phyloP scores from a whole-genome alignment of 306 rosid species.

The Casuarina cunninghamiana region DNA sequence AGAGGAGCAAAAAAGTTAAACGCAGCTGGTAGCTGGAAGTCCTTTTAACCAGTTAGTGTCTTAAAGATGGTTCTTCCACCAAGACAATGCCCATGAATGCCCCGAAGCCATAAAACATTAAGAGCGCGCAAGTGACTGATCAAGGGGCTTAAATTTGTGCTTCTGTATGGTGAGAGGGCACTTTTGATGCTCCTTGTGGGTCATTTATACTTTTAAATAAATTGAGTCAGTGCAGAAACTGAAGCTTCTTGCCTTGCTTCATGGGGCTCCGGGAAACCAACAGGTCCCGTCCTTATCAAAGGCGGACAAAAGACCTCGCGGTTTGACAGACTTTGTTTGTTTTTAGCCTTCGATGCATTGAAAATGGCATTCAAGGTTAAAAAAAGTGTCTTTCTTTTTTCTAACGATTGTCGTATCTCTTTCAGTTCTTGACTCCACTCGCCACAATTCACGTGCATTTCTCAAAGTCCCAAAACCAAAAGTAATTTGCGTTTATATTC shows the following conservation, averaged over 20 bases:
- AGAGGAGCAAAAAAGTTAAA: too few species aligned
- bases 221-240: slow-evolving; percentile 23
- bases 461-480: slow-evolving; percentile 34
- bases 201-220: not conserved
- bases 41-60: not conserved
- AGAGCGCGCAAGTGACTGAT: too few species aligned
- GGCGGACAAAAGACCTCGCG: slow-evolving; percentile 34
- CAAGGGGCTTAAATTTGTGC: too few species aligned
- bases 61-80: not conserved
- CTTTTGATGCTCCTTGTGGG: not conserved
- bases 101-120: too few species aligned
- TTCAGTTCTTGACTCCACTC: slow-evolving; percentile 1
- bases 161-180: too few species aligned
- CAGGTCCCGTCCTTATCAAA: slow-evolving; percentile 37
- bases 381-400: not conserved
- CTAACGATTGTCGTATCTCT: not conserved
- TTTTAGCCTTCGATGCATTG: slow-evolving; percentile 40
- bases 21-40: not conserved
- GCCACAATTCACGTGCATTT: slow-evolving; percentile 48
- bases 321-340: slow-evolving; percentile 26
- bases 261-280: slow-evolving; percentile 27
- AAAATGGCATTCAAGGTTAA: slow-evolving; percentile 33
- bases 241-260: slow-evolving; percentile 37
- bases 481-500: slow-evolving; percentile 15
- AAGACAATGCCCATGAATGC: too few species aligned